phyloP scores from a whole-genome alignment of 2,329 filamentous ascomycete genomes.

The Coniochaeta sp. region DNA sequence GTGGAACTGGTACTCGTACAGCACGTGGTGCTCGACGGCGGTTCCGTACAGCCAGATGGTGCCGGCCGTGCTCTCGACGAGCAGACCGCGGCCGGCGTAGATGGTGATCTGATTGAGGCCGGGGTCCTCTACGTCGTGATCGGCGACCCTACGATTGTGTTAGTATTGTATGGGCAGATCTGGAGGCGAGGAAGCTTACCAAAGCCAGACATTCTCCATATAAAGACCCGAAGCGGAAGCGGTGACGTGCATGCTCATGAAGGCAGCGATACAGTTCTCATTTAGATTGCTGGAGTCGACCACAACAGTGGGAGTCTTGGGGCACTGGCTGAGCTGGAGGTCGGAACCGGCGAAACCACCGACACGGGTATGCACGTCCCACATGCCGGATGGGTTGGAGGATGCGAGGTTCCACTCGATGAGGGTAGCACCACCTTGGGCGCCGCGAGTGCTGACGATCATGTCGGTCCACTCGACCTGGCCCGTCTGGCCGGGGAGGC shows the following conservation, averaged over 20 bases:
- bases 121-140: constrained; percentile 20
- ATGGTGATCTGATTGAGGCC: constrained; percentile 21
- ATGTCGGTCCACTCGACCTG: constrained; percentile 63
- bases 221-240: constrained; percentile 23
- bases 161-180: background rate
- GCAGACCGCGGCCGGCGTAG: constrained; percentile 23
- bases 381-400: constrained; percentile 43
- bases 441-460: constrained; percentile 59
- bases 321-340: constrained; percentile 58
- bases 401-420: constrained; percentile 63
- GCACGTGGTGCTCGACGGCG: constrained; percentile 51
- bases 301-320: constrained; percentile 37
- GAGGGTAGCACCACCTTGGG: constrained; percentile 58
- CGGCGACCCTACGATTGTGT: constrained; percentile 15
- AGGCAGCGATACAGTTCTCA: constrained; percentile 27
- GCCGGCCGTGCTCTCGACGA: constrained; percentile 29
- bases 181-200: constrained; percentile 35
- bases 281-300: constrained; percentile 16
- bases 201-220: constrained; percentile 32
- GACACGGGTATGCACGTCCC: constrained; percentile 70
- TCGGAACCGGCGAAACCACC: constrained; percentile 64
- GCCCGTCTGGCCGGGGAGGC: constrained; percentile 52
- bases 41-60: constrained; percentile 53
- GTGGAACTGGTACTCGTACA: constrained; percentile 58
- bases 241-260: constrained; percentile 31